Percentiles rank a stretch among this genome's conserved stretches.
These are phyloP conservation scores for Sporodiniella umbellata DNA, from an alignment of 371 early-diverging fungal genomes.

Conservation along the genomic window DNA sequence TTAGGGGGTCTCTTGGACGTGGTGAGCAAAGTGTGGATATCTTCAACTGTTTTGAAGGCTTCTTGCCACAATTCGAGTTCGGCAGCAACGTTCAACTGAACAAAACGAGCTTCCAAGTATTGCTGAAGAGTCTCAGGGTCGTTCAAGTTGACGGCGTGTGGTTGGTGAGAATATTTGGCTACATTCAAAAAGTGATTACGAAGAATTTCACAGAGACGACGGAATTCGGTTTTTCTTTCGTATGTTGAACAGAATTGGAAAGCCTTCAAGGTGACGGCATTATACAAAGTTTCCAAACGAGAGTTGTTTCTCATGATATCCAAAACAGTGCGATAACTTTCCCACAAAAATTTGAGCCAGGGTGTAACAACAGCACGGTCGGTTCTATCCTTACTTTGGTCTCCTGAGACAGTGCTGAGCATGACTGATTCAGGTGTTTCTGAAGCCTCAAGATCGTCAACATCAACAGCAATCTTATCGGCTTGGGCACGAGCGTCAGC, in stretches of 20 bases:
- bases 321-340: constrained; percentile 93
- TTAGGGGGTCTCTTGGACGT: constrained; percentile 91
- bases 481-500: constrained; percentile 90
- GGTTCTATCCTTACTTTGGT: constrained; percentile 92
- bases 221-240: constrained; percentile 96
- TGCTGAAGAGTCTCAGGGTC: constrained; percentile 96
- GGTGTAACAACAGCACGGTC: constrained; percentile 97
- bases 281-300: constrained; percentile 92
- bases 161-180: constrained; percentile 91
- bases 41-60: constrained; percentile 95
- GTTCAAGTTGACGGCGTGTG: constrained; percentile 89
- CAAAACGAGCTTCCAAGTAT: constrained; percentile 93
- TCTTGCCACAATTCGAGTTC: constrained; percentile 99
- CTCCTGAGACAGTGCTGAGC: constrained; percentile 90
- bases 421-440: constrained; percentile 97
- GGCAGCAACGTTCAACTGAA: constrained; percentile 91
- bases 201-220: constrained; percentile 94
- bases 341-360: constrained; percentile 98
- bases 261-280: constrained; percentile 85
- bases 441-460: constrained; percentile 94
- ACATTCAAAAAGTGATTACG: constrained; percentile 90
- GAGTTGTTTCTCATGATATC: constrained; percentile 96
- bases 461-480: constrained; percentile 79
- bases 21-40: constrained; percentile 91
- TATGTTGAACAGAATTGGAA: constrained; percentile 95